Evolutionary conservation across 768 basidiomycete species (phyloP).

Genomic region (Mycena capillaripes): DNA sequence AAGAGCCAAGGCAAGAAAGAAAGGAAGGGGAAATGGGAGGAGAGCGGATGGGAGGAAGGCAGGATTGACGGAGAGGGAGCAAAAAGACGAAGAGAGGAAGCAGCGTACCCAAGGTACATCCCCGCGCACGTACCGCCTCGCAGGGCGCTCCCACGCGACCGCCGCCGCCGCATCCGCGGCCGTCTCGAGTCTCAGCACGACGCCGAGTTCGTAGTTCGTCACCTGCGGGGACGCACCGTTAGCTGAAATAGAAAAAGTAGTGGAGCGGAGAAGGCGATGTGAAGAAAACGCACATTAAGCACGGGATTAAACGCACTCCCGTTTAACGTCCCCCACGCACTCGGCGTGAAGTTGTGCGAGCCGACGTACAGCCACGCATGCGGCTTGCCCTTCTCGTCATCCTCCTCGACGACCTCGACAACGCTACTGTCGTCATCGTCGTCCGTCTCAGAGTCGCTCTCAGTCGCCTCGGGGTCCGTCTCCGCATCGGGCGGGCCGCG

Average conservation of each 20-base stretch:
- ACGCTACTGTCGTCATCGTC: conserved; percentile 45
- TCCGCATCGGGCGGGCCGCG: conserved; percentile 37
- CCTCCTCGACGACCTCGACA: conserved; percentile 34
- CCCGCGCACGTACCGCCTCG: conserved; percentile 60
- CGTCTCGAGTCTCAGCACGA: conserved; percentile 66
- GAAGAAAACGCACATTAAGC: conserved; percentile 54
- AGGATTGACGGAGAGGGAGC: background rate
- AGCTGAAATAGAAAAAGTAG: background rate
- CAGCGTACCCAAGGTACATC: conserved; percentile 72
- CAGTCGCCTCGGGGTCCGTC: conserved; percentile 44
- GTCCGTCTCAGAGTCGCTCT: conserved; percentile 48
- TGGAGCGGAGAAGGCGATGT: background rate
- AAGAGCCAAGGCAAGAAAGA: background rate
- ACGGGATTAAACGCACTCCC: conserved; percentile 65
- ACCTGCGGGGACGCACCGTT: conserved; percentile 48
- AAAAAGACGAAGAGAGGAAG: background rate
- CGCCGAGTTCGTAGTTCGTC: conserved; percentile 77
- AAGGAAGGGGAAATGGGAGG: background rate
- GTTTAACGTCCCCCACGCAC: conserved; percentile 73
- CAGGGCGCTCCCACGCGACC: conserved; percentile 70
- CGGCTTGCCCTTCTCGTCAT: background rate
- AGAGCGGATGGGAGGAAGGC: no score
- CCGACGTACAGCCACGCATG: conserved; percentile 73
- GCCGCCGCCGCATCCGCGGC: conserved; percentile 57
- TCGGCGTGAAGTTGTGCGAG: conserved; percentile 77